These are phyloP conservation scores for Vairimorpha ceranae DNA, from an alignment of 371 early-diverging fungal species.

Conservation along the genomic window DNA sequence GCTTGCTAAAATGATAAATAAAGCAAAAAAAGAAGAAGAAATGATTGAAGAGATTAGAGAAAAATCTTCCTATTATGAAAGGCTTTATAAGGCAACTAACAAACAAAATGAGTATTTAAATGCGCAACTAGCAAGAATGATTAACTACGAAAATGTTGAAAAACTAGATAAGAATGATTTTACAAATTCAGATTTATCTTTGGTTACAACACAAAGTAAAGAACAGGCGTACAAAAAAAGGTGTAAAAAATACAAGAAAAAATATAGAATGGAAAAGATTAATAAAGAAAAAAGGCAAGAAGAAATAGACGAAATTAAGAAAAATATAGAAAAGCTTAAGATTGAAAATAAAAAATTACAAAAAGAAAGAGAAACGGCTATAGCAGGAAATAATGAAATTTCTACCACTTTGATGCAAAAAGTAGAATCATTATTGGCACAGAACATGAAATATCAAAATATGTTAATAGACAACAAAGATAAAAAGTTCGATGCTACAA, in stretches of 20 bases:
- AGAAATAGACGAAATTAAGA: slow-evolving; percentile 43
- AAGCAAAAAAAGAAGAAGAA: slow-evolving; percentile 33
- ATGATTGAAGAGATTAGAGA: slow-evolving; percentile 38
- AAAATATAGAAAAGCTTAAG: slow-evolving; percentile 40
- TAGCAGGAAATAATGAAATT: slow-evolving; percentile 13
- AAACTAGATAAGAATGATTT: slow-evolving; percentile 11
- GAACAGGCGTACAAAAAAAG: slow-evolving; percentile 6
- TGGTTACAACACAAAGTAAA: neutral
- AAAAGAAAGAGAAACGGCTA: slow-evolving; percentile 26
- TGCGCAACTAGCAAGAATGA: slow-evolving; percentile 40
- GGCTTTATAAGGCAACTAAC: slow-evolving; percentile 49
- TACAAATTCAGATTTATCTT: neutral
- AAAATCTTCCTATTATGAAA: slow-evolving; percentile 51
- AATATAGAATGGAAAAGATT: slow-evolving; percentile 29
- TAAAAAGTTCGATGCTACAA: neutral
- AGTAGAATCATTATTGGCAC: slow-evolving; percentile 25
- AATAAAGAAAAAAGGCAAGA: slow-evolving; percentile 44
- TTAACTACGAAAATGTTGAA: slow-evolving; percentile 26
- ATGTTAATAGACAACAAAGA: slow-evolving; percentile 20
- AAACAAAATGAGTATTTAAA: slow-evolving; percentile 56
- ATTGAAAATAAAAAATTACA: slow-evolving; percentile 41
- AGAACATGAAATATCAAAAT: slow-evolving; percentile 39
- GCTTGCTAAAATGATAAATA: slow-evolving; percentile 37
- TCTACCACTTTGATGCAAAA: slow-evolving; percentile 22
- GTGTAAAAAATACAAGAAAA: slow-evolving; percentile 33